These are phyloP conservation scores for Capsella bursapastoris DNA, from an alignment of 345 rosid species.

Conservation along the genomic window DNA sequence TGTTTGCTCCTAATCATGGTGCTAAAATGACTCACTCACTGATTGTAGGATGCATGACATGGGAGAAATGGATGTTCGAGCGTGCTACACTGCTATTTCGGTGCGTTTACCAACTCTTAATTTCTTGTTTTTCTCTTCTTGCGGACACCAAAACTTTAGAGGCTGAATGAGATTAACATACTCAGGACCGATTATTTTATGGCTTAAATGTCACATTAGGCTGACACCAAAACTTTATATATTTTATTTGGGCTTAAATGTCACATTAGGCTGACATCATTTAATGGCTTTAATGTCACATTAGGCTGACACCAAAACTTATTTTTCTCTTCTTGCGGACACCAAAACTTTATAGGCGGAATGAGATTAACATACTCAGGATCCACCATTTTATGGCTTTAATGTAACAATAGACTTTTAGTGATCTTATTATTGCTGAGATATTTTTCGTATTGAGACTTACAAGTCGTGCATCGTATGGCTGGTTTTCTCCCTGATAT, in stretches of 20 bases:
- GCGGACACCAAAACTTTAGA: conserved; percentile 2
- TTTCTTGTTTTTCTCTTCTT: conserved; percentile 7
- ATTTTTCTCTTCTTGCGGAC: conserved; percentile 10
- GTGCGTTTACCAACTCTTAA: conserved; percentile 48
- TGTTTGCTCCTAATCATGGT: neutral
- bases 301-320: neutral
- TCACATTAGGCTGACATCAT: no score
- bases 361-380: conserved; percentile 12
- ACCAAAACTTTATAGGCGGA: conserved; percentile 7
- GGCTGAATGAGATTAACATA: conserved; percentile 17
- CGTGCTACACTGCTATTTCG: conserved; percentile 94
- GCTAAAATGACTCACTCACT: conserved; percentile 13
- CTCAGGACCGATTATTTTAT: conserved; percentile 20
- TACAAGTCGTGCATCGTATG: conserved; percentile 6
- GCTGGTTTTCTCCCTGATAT: conserved; percentile 16
- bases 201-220: neutral
- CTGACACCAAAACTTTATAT: no score
- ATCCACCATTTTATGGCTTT: conserved; percentile 7
- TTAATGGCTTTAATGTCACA: neutral
- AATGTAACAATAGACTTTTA: neutral
- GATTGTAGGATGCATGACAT: conserved; percentile 85
- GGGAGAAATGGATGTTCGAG: conserved; percentile 96
- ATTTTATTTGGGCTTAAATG: no score
- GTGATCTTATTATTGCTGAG: neutral
- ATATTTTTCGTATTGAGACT: conserved; percentile 12